Evolutionary conservation across 2,329 filamentous ascomycete genomes (phyloP), one percentile per base, ranked within the genome.

Genomic region (Calonectria crousiana): DNA sequence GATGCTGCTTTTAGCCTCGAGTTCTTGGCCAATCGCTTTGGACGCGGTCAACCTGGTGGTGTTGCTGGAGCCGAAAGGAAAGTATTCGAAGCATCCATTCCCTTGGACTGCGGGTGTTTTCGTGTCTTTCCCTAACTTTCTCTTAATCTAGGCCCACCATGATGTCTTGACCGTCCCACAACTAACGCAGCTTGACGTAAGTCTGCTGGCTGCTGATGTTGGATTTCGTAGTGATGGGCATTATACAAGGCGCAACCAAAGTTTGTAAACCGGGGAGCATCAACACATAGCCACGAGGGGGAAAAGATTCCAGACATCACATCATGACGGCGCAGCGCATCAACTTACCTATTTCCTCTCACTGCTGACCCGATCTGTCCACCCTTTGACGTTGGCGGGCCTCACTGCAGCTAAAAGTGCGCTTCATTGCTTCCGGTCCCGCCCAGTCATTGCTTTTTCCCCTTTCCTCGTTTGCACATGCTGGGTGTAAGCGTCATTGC

Each of bases 1-100:
- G 26, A 47, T 64, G 70, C 44, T 49, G 53, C 70, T 62, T 53
- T 67, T 47, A 36, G 58, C 36, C 9, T 52, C 10, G 30, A 41
- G 47, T 18, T 38, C 41, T 49, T 30, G 56, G 18, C 20, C 32
- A 16, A 10, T n/a, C 34, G n/a, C 18, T n/a, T 38, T 60, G 56
- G n/a, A 58, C n/a, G 5, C 9, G 26, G 6, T 18, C n/a, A 47
- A 23, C 44, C 2, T 47, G 10, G n/a, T 47, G 20, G n/a, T 47
- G 44, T 23, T 23, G n/a, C 34, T 32, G 3, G 28, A n/a, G 34
- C n/a, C 16, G n/a, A 18, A 16, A 10, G 34, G 34, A 26, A 32
- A 53, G 26, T 4, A 30, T 20, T 13, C 26, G 23, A 18, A 28
- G 36, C 44, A 23, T 47, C 44, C n/a, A 18, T 3, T 28, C 41